phyloP scores from a whole-genome alignment of 2,329 filamentous ascomycete genomes.

The Microsporum canis region DNA sequence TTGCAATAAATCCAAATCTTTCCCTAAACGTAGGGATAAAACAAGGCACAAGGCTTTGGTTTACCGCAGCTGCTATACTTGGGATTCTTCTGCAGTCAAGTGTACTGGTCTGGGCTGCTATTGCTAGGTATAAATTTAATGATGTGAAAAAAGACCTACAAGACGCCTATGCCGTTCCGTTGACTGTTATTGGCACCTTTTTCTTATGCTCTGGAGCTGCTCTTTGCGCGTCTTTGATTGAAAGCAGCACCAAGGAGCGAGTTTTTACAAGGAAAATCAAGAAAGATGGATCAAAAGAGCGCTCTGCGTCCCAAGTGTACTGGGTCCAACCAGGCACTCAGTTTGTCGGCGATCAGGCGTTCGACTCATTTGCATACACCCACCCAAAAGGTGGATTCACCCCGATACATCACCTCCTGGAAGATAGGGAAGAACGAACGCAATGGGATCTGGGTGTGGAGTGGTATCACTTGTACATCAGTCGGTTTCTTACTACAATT shows the following conservation, averaged over 20 bases:
- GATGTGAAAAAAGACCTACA: neutral
- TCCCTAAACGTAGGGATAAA: neutral
- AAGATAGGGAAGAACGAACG: neutral
- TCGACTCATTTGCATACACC: conserved; percentile 7
- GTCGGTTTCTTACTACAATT: conserved; percentile 23
- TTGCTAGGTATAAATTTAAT: neutral
- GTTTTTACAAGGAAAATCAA: neutral
- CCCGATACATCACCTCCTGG: neutral
- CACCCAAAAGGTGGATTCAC: neutral
- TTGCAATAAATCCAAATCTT: neutral
- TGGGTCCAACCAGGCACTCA: neutral
- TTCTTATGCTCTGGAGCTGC: neutral
- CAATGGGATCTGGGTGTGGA: neutral
- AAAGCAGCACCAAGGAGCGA: conserved; percentile 6
- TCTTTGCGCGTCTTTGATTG: conserved; percentile 4
- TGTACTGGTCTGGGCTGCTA: neutral
- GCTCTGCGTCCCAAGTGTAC: neutral
- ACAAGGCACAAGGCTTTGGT: neutral
- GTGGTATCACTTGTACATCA: neutral
- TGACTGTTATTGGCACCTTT: neutral
- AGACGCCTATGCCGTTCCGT: conserved; percentile 6
- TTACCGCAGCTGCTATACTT: conserved; percentile 1
- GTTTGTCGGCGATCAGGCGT: conserved; percentile 6
- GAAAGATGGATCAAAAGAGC: no score
- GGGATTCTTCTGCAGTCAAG: neutral